Base-by-base conservation (phyloP, 2,329 filamentous ascomycete genomes). In the Fusarium praegraminearum region DNA sequence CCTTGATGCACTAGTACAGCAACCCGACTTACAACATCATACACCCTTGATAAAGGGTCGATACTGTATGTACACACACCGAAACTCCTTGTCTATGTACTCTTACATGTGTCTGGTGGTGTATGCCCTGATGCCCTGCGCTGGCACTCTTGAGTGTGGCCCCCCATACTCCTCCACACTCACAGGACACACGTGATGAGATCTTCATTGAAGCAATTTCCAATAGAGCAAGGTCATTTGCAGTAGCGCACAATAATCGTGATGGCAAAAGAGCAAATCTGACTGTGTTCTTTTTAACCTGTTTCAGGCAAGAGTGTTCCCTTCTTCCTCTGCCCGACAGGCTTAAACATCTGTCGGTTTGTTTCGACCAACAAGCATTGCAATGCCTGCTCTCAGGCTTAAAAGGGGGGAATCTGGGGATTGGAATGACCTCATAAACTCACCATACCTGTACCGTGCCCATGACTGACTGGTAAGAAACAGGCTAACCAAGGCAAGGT, bases 181-280 rank as follows among this genome's bases (percentile, higher is more conserved):
- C 52, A 45, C 11, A 36, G 22, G 50, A 18, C 15, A 66, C 71
- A 75, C 70, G 71, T 75, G 73, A 75, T 66, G 59, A 53, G 73
- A 75, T 75, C 73, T 73, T 73, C 73, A 73, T 61, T 65, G 65
- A 40, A 65, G 54, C 54, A 74, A 74, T 74, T 74, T 70, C 47
- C 52, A 64, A 61, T 15, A 57, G 22, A 28, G 44, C 63, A 70
- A 70, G 62, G 67, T 67, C 58, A 64, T 56, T 45, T 63, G 50
- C 41, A 41, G 62, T 63, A 54, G 61, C 54, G 54, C 30, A 60
- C 41, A 41, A 52, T 20, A n/a, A 52, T 52, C 18, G 24, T 36
- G 49, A 52, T 52, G 46, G 32, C 30, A 47, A 54, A 32, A 63
- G 44, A 46, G 32, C 24, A 40, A 47, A 52, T 51, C 57, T 67